Base-by-base conservation (phyloP, 1,284 basidiomycete species). In the Salmacisia buchloeana region DNA sequence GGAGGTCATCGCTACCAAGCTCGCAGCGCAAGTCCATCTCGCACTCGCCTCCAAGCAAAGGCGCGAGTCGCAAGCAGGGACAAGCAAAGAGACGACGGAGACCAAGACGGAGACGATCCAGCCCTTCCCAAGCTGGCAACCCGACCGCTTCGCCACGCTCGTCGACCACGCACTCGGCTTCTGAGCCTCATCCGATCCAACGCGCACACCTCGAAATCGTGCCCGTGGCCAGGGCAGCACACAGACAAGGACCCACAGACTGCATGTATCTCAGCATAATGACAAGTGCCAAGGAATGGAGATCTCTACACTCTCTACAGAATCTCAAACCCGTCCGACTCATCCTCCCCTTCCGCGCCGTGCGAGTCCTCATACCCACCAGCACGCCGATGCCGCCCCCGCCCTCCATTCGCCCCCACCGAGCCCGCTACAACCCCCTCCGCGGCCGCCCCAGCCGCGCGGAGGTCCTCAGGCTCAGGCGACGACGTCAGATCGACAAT, bases 381-480 rank as follows among this genome's bases (percentile, higher is more conserved):
- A 49, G 25, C 3, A 18, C 21, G 45, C 45, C 45, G 45, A 13
- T 25, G 6, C 25, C 13, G 23, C 45, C 3, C 23, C n/a, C n/a
- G 45, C 3, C 10, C 25, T 49, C n/a, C n/a, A n/a, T n/a, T n/a
- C n/a, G n/a, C n/a, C n/a, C n/a, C n/a, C n/a, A n/a, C n/a, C n/a
- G n/a, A n/a, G n/a, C n/a, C n/a, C n/a, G n/a, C n/a, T n/a, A n/a
- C n/a, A n/a, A n/a, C n/a, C n/a, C n/a, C n/a, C n/a, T n/a, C n/a
- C n/a, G n/a, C n/a, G n/a, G n/a, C n/a, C n/a, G n/a, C n/a, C n/a
- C 27, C 27, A 13, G 27, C 29, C 27, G 15, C 29, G n/a, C n/a
- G n/a, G n/a, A n/a, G n/a, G 27, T 54, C 49, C 49, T 54, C 49
- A n/a, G 49, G 49, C 29, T 54, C 49, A 31, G 49, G 49, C 12